Percentiles rank a stretch among this genome's conserved stretches.
These are phyloP conservation scores for Ogataea nonfermentans DNA, from an alignment of 805 yeast genomes.

Conservation along the genomic window DNA sequence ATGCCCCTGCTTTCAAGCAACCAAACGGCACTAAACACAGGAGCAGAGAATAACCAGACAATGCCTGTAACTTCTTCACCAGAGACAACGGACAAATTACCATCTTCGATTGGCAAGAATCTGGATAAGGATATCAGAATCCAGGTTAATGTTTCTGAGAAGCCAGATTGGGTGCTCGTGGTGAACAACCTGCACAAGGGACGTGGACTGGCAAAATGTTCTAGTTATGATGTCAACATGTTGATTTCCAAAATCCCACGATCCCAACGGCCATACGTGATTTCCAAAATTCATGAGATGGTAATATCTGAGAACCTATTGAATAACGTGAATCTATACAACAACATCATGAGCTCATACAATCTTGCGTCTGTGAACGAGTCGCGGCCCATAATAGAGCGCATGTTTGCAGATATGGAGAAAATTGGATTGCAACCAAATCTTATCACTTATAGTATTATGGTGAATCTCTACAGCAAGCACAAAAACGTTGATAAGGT, in stretches of 20 bases:
- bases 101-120: constrained; percentile 35
- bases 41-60: no score
- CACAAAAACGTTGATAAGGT: constrained; percentile 37
- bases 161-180: constrained; percentile 49
- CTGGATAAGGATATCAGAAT: constrained; percentile 40
- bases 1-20: background rate
- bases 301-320: constrained; percentile 35
- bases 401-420: constrained; percentile 30
- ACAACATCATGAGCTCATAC: constrained; percentile 37
- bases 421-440: constrained; percentile 32
- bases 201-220: constrained; percentile 36
- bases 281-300: constrained; percentile 39
- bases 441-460: constrained; percentile 41
- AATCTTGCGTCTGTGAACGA: constrained; percentile 18
- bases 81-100: constrained; percentile 31
- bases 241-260: constrained; percentile 44
- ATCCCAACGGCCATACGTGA: constrained; percentile 32
- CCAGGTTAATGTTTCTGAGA: constrained; percentile 37
- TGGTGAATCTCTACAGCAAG: constrained; percentile 48
- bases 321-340: constrained; percentile 35
- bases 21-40: no score
- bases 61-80: no score
- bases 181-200: constrained; percentile 36
- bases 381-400: constrained; percentile 33
- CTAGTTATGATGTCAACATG: constrained; percentile 34